Conservation (phyloP, 2,329 filamentous ascomycete genomes). For the Arachnomyces sp. region DNA sequence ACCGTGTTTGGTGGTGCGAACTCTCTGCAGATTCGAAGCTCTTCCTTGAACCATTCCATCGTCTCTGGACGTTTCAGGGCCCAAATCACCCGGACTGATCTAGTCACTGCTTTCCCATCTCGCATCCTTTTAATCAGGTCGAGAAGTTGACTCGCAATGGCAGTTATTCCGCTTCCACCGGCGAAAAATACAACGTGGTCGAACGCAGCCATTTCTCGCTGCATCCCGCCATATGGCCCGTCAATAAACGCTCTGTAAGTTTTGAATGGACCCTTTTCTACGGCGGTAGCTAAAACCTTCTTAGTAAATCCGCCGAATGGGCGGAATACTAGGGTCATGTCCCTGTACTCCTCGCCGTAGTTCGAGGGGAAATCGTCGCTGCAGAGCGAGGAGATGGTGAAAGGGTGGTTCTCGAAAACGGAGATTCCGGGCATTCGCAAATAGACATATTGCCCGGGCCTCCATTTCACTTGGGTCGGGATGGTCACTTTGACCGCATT, state of each 20-base stretch:
- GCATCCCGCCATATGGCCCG: conserved; percentile 92
- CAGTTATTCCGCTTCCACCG: conserved; percentile 89
- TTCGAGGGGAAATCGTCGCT: conserved; percentile 89
- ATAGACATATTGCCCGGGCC: conserved; percentile 90
- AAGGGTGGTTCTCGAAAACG: conserved; percentile 85
- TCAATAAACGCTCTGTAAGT: conserved; percentile 90
- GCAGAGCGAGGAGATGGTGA: conserved; percentile 87
- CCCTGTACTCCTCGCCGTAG: conserved; percentile 79
- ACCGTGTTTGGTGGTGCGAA: conserved; percentile 81
- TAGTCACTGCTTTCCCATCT: conserved; percentile 87
- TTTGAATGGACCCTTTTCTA: conserved; percentile 80
- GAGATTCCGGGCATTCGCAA: conserved; percentile 90
- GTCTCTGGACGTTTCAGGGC: conserved; percentile 82
- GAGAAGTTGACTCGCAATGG: conserved; percentile 81
- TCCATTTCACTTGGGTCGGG: conserved; percentile 87
- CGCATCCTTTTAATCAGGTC: conserved; percentile 96
- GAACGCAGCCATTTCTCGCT: conserved; percentile 79
- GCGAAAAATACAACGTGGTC: conserved; percentile 90
- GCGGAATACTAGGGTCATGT: conserved; percentile 85
- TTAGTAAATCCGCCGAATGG: conserved; percentile 87
- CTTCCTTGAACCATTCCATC: conserved; percentile 97
- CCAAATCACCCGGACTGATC: conserved; percentile 89
- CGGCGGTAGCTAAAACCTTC: conserved; percentile 71
- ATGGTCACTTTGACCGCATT: conserved; percentile 95
- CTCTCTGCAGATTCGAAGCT: conserved; percentile 84